Evolutionary conservation across 352 stramenopile species (phyloP), one percentile per base, ranked within the genome.

Genomic region (Globisporangium irregulare): DNA sequence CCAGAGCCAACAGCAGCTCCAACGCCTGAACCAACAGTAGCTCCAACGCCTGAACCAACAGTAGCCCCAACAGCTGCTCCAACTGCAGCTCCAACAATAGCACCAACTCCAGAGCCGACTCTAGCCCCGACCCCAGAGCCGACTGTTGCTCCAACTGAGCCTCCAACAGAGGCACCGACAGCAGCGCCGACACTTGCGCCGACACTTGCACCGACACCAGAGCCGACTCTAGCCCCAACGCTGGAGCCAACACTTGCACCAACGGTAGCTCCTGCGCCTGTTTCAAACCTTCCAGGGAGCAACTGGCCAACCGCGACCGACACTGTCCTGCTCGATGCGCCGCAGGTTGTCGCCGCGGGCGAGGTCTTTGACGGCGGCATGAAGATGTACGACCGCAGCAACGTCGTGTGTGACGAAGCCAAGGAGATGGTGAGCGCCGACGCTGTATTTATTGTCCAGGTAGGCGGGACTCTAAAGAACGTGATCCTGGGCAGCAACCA

Each of bases 391-490:
- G 79, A 87, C 53, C 81, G 83, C 60, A 80, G 74, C 54, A 78
- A 89, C 27, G 78, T 90, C 3, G 51, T 67, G 32, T 91, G 77
- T 50, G 63, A 77, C 67, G 68, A 72, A 3, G 68, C 63, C 6
- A 71, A 71, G 18, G 75, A 74, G 27, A 73, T 84, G 29, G 71
- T 67, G 6, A 71, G 62, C 43, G 68, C 62, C 36, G 81, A 81
- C 69, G 83, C 81, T 22, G 80, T 91, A 56, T 91, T 91, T 65
- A 72, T 91, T 64, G 71, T 91, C 10, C 70, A 89, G 64, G 72
- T 79, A 2, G 83, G 83, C 43, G 83, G 79, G 12, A 76, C 76
- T 6, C 73, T 91, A 20, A 80, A 82, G 61, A 91, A 91, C 60
- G 83, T 80, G 15, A 86, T 91, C 69, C 79, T 91, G 48, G 74